phyloP scores from a whole-genome alignment of 2,329 filamentous ascomycete species.

The Colletotrichum musicola region DNA sequence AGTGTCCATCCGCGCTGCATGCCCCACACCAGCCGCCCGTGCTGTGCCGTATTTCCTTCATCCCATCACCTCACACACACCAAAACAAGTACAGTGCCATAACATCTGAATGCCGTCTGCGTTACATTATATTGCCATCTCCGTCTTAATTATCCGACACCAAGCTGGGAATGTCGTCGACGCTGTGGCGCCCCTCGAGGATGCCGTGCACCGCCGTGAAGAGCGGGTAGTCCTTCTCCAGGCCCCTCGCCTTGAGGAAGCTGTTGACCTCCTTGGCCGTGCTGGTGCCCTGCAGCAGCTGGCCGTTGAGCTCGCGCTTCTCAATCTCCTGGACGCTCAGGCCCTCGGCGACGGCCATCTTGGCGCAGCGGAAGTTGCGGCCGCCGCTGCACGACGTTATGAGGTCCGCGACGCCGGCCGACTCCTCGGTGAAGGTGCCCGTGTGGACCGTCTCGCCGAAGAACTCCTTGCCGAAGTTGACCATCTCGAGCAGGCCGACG shows the following conservation, averaged over 20 bases:
- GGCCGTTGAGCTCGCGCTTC: conserved; percentile 89
- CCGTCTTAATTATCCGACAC: conserved; percentile 55
- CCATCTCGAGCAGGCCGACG: conserved; percentile 94
- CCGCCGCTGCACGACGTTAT: conserved; percentile 95
- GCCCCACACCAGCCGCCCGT: background rate
- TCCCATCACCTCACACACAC: background rate
- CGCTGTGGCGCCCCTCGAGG: conserved; percentile 79
- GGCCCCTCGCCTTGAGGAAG: conserved; percentile 83
- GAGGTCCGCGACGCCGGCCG: conserved; percentile 92
- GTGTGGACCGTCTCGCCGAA: conserved; percentile 85
- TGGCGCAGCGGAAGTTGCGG: conserved; percentile 94
- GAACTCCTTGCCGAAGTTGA: conserved; percentile 94
- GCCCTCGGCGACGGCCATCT: conserved; percentile 84
- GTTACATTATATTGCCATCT: background rate
- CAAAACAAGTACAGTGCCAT: conserved; percentile 3
- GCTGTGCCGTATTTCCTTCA: background rate
- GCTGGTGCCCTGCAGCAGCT: conserved; percentile 94
- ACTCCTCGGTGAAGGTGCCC: conserved; percentile 96
- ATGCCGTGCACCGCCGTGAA: conserved; percentile 91
- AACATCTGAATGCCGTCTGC: conserved; percentile 3
- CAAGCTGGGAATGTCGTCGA: conserved; percentile 84
- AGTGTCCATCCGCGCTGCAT: background rate
- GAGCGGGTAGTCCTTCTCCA: conserved; percentile 88
- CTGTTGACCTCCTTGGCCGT: conserved; percentile 92
- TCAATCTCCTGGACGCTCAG: conserved; percentile 90